Base-by-base conservation (phyloP, 345 rosid genomes). In the Melaleuca alternifolia region DNA sequence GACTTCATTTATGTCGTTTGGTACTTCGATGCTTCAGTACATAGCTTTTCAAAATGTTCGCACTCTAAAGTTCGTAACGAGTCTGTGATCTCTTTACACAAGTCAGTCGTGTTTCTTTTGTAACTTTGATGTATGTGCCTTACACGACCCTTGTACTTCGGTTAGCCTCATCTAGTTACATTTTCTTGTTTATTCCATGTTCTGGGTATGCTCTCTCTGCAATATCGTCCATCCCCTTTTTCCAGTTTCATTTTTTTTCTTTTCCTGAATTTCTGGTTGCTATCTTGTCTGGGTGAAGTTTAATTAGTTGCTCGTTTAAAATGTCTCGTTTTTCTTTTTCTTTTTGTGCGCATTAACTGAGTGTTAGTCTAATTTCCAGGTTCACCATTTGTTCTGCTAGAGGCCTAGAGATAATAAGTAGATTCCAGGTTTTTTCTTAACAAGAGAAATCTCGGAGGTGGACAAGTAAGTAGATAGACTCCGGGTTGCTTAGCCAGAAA, bases 191-290 rank as follows among this genome's bases (percentile, higher is more conserved):
- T 81, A n/a, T 26, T 86, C 54, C 52, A 24, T 87, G 85, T 91
- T 83, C 89, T 89, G 92, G 90, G 87, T 90, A 87, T 87, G 89
- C 87, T 86, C 41, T 28, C 46, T 28, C n/a, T 16, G 86, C 26
- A 37, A 85, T 44, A 48, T 85, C 50, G 76, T 28, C 75, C 53
- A 50, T 85, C 57, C 61, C 84, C 37, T 86, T 50, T 85, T 85
- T 87, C 83, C 84, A 85, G 50, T 18, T 33, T 65, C 23, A 86
- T 81, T 82, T 84, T 88, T 50, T 51, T 88, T 24, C 87, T 89
- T 50, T 79, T 87, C 83, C 71, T 87, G 85, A 84, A 56, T 77
- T 71, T 71, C 85, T 85, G 75, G 82, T 83, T 86, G 87, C 84
- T 88, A 48, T 41, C n/a, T 86, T 59, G 41, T 61, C 76, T 86